Conservation (phyloP, 176 grass and related monocot genomes). For the Puya raimondii region DNA sequence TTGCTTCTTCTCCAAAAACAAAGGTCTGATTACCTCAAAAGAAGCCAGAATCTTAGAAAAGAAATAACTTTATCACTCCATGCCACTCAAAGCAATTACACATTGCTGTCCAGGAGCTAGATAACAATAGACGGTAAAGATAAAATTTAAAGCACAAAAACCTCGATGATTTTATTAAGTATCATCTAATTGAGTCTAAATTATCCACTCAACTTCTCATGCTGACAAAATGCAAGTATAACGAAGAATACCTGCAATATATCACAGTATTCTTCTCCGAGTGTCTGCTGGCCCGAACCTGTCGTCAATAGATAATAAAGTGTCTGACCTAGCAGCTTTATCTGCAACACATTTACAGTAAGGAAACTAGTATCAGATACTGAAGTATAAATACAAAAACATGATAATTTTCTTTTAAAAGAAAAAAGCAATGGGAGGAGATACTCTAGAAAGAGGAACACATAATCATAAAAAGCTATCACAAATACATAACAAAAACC, state of each 20-base stretch:
- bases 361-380: not conserved
- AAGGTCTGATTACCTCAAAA: not conserved
- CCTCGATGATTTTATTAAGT: not conserved
- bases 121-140: not conserved
- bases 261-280: constrained; percentile 98
- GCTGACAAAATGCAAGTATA: constrained; percentile 12
- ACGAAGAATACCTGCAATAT: constrained; percentile 59
- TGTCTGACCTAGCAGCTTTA: constrained; percentile 90
- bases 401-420: not conserved
- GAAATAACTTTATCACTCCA: not conserved
- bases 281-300: constrained; percentile 89
- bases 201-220: not conserved
- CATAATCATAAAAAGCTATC: too few species aligned
- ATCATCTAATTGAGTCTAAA: not conserved
- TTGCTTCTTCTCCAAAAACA: not conserved
- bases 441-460: too few species aligned
- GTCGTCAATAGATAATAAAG: constrained; percentile 96
- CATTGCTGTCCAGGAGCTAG: not conserved
- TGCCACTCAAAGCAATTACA: not conserved
- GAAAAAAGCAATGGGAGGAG: not conserved
- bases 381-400: not conserved
- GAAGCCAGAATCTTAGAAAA: not conserved
- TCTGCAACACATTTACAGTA: constrained; percentile 38
- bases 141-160: not conserved
- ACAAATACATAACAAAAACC: too few species aligned